Evolutionary conservation across 306 rosid species (phyloP).

Genomic region (Crotalaria pallida): DNA sequence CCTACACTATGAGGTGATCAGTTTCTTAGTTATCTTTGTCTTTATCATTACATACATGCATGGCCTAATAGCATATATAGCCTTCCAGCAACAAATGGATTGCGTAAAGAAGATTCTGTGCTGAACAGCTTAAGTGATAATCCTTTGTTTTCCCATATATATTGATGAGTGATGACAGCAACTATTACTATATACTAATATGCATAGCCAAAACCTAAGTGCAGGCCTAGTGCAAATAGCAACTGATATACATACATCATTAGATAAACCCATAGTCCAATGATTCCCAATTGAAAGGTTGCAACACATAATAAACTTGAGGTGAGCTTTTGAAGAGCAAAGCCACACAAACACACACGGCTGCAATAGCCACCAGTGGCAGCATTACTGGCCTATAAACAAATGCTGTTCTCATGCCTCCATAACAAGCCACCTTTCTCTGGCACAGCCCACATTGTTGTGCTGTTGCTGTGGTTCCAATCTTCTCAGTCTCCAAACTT

Average conservation of each 20-base stretch:
- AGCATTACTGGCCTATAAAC: slow-evolving; percentile 77
- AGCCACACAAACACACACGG: slow-evolving; percentile 86
- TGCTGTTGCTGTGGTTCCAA: slow-evolving; percentile 2
- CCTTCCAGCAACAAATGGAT: too few species aligned
- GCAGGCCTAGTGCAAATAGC: background rate
- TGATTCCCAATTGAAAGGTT: slow-evolving; percentile 77
- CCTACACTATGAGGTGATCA: too few species aligned
- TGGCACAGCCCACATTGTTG: slow-evolving; percentile 44
- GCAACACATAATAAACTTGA: slow-evolving; percentile 53
- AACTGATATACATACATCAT: slow-evolving; percentile 13
- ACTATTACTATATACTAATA: background rate
- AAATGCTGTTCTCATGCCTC: slow-evolving; percentile 36
- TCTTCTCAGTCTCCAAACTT: slow-evolving; percentile 49
- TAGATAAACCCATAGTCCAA: slow-evolving; percentile 63
- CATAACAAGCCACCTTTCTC: slow-evolving; percentile 34
- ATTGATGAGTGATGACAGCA: background rate
- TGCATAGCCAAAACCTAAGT: background rate
- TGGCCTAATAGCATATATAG: background rate
- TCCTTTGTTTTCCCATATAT: background rate
- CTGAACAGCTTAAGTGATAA: too few species aligned
- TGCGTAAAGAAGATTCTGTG: too few species aligned
- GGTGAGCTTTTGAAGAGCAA: slow-evolving; percentile 87
- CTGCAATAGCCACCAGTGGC: slow-evolving; percentile 81
- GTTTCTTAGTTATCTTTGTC: too few species aligned
- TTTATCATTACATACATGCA: background rate